Evolutionary conservation across 2,329 filamentous ascomycete species (phyloP), one percentile per base, ranked within the genome.

Genomic region (Diaporthe sp.): DNA sequence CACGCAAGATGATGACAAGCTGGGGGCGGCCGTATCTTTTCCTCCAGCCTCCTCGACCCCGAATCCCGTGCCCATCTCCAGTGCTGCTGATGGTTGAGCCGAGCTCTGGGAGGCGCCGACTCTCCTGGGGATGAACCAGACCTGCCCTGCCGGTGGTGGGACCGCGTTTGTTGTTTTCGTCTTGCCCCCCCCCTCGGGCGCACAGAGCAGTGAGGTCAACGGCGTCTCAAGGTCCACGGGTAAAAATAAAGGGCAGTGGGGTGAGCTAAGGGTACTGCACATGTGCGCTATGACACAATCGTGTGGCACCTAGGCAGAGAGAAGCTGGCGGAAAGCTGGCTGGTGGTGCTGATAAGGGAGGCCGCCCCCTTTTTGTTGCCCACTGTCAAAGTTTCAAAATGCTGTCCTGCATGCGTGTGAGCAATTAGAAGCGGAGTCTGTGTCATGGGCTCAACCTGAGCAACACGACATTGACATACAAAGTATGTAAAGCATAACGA

Each of bases 1-100:
- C 70, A 72, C 44, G 58, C 70, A 53, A 65, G 47, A 71, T 73
- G 71, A 70, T 58, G 55, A 61, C 22, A 47, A 70, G 63, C 32
- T 68, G 10, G 25, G 50, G 63, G 3, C 8, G 39, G 17, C 37
- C 19, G n/a, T 65, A 19, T 44, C 47, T 55, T 27, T 55, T 55
- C n/a, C 47, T 42, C 19, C 47, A 63, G 56, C 61, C 71, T 47
- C 51, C 70, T 39, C 25, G 27, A 22, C 50, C 13, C 35, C 37
- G 58, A 19, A 9, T 32, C 19, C 58, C 12, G 32, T 50, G 12
- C 56, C 56, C 19, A 39, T 37, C 39, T 51, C 19, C 15, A 25
- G 42, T 37, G 55, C 30, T 37, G 37, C 47, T 51, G 47, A 71
- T 27, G 63, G 56, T 37, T 13, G 35, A 27, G 30, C 44, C 19